These are phyloP conservation scores for Linum tenue DNA, from an alignment of 345 rosid species.

Conservation along the genomic window DNA sequence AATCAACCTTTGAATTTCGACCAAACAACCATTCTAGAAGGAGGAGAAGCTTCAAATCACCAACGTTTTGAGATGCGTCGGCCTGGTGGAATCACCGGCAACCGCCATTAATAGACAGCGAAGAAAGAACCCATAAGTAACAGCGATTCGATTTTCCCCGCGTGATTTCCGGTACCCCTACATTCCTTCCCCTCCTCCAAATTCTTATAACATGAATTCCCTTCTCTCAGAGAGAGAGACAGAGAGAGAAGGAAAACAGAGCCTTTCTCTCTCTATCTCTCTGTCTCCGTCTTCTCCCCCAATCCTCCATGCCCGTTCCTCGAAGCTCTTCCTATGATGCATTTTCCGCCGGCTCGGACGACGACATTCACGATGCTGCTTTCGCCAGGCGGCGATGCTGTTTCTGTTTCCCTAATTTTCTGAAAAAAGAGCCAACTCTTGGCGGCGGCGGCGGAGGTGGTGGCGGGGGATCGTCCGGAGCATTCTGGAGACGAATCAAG, in stretches of 20 bases:
- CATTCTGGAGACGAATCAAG: slow-evolving; percentile 35
- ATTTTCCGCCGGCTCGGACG: slow-evolving; percentile 11
- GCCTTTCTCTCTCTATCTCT: slow-evolving; percentile 5
- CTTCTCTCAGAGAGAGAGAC: slow-evolving; percentile 6
- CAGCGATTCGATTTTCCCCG: too few relatives aligned
- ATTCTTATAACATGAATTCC: not conserved
- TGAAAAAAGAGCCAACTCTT: slow-evolving; percentile 7
- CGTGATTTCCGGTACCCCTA: not conserved
- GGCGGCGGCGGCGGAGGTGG: not conserved
- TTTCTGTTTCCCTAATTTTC: slow-evolving; percentile 27
- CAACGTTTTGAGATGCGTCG: too few relatives aligned
- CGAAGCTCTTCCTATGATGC: not conserved
- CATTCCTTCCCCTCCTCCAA: not conserved
- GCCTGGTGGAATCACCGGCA: not conserved
- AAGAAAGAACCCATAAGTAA: not conserved
- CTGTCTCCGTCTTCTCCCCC: slow-evolving; percentile 15
- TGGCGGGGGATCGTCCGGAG: slow-evolving; percentile 18
- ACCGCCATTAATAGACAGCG: slow-evolving; percentile 8
- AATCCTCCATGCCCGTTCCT: slow-evolving; percentile 8
- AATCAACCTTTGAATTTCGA: too few relatives aligned
- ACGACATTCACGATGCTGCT: slow-evolving; percentile 24
- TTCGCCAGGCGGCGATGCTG: slow-evolving; percentile 34
- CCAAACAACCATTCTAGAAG: too few relatives aligned
- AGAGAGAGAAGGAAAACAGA: slow-evolving; percentile 22
- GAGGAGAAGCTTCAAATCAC: too few relatives aligned